Base-by-base conservation (phyloP, 2,329 filamentous ascomycete species). In the Aspergillus nomiae region DNA sequence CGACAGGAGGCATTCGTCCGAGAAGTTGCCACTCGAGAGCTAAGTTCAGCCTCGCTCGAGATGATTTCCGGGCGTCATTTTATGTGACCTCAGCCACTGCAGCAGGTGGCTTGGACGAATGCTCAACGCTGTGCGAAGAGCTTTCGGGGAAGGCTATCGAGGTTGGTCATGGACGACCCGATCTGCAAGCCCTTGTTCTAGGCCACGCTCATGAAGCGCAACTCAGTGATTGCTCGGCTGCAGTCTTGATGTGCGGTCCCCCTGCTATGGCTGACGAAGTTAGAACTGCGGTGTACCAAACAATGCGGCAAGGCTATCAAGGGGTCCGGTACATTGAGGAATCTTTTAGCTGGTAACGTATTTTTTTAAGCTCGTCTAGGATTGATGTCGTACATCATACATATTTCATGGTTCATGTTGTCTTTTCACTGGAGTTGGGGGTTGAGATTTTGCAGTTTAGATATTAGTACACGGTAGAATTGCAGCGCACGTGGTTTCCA, bases 261-360 rank as follows among this genome's bases (percentile, higher is more conserved):
- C 71, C 71, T 0, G 72, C 70, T 1, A 81, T 84, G 81, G 81
- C 80, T 12, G 79, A 83, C 63, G 75, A 83, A 59, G 76, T 78
- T 11, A 73, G 82, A 30, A 75, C 68, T 24, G 77, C 79, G 14
- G 77, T 80, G 59, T 75, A 79, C 58, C 50, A 71, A 11, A 76
- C 78, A 10, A 71, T 77, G 70, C 69, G 69, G 56, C 68, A 72
- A 53, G 77, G 74, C 1, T 72, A 75, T 55, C 57, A 58, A 7
- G 67, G 73, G 0, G 69, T 83, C 11, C 76, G 79, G 56, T 83
- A 83, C 67, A 77, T 82, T 45, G 82, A 84, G 65, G 82, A 84
- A 65, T 79, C 77, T 14, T 84, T 83, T 64, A 77, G 63, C 32
- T 77, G 74, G 74, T 76, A 21, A 48, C 11, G n/a, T 48, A 26